phyloP scores from a whole-genome alignment of 176 grass and related monocot species.

The Cenchrus fungigraminus region DNA sequence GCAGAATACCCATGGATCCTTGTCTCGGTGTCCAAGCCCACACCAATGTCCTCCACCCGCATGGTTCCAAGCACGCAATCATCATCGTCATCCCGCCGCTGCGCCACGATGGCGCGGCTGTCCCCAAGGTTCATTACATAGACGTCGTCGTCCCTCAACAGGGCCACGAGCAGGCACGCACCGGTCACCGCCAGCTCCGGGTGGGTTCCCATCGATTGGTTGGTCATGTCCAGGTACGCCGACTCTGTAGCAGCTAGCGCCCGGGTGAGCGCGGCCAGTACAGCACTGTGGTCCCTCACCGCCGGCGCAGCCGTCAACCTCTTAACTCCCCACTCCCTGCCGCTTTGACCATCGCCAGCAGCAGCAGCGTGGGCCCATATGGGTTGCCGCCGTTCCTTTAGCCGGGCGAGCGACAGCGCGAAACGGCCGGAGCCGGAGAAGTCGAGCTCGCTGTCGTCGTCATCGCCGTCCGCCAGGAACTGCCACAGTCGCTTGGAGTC shows the following conservation, averaged over 20 bases:
- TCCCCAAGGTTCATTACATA: constrained; percentile 99
- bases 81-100: constrained; percentile 34
- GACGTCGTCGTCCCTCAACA: constrained; percentile 84
- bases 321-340: constrained; percentile 44
- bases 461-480: constrained; percentile 68
- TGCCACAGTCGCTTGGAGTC: constrained; percentile 69
- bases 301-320: constrained; percentile 40
- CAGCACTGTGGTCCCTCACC: constrained; percentile 61
- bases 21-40: constrained; percentile 56
- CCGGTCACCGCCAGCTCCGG: constrained; percentile 88
- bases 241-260: constrained; percentile 59
- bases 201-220: constrained; percentile 68
- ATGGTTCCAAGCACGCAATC: constrained; percentile 35
- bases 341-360: constrained; percentile 46
- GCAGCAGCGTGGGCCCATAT: constrained; percentile 49
- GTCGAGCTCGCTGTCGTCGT: constrained; percentile 67
- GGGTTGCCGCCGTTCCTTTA: constrained; percentile 56
- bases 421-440: constrained; percentile 78
- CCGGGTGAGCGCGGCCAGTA: constrained; percentile 68
- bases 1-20: constrained; percentile 35
- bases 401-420: constrained; percentile 68
- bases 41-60: constrained; percentile 44
- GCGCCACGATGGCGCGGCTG: constrained; percentile 78
- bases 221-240: constrained; percentile 78
- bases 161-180: constrained; percentile 76